Percentiles rank a stretch among this genome's conserved stretches.
Evolutionary conservation across 305 asterid genomes (phyloP).

Genomic region (Fraxinus greggii): DNA sequence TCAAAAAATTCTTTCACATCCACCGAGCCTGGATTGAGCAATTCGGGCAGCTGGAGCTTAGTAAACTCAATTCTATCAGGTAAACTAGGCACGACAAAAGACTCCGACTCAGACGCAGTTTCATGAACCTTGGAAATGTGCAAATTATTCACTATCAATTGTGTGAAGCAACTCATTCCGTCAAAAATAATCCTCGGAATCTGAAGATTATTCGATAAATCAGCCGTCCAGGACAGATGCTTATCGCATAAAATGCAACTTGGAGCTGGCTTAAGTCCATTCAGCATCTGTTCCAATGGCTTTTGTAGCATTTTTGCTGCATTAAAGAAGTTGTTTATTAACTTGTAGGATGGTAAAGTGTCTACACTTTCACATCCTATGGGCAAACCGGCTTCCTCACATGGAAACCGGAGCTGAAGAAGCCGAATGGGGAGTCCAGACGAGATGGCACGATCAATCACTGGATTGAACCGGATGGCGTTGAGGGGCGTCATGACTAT

Average conservation of each 20-base stretch:
- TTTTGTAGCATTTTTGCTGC: constrained; percentile 23
- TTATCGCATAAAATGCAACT: constrained; percentile 54
- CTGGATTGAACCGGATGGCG: constrained; percentile 31
- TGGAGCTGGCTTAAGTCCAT: constrained; percentile 26
- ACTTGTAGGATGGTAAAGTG: constrained; percentile 27
- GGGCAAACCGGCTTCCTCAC: constrained; percentile 44
- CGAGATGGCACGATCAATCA: constrained; percentile 27
- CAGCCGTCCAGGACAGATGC: constrained; percentile 37
- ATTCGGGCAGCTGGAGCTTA: constrained; percentile 42
- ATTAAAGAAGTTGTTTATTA: constrained; percentile 7
- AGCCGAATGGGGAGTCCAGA: constrained; percentile 32
- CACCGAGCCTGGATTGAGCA: constrained; percentile 19
- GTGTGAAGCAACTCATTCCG: constrained; percentile 63
- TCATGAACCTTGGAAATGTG: constrained; percentile 14
- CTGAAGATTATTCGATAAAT: constrained; percentile 20
- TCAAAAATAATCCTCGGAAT: constrained; percentile 57
- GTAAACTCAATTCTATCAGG: constrained; percentile 44
- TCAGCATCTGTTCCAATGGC: constrained; percentile 17
- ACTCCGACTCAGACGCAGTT: constrained; percentile 25
- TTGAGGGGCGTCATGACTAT: constrained; percentile 44
- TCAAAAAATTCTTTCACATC: constrained; percentile 30
- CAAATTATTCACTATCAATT: constrained; percentile 32
- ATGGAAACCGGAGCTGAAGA: constrained; percentile 33
- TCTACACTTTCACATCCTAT: constrained; percentile 46
- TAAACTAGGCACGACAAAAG: constrained; percentile 43